Conservation (phyloP, 1,284 basidiomycete species). For the Ganoderma boninense region DNA sequence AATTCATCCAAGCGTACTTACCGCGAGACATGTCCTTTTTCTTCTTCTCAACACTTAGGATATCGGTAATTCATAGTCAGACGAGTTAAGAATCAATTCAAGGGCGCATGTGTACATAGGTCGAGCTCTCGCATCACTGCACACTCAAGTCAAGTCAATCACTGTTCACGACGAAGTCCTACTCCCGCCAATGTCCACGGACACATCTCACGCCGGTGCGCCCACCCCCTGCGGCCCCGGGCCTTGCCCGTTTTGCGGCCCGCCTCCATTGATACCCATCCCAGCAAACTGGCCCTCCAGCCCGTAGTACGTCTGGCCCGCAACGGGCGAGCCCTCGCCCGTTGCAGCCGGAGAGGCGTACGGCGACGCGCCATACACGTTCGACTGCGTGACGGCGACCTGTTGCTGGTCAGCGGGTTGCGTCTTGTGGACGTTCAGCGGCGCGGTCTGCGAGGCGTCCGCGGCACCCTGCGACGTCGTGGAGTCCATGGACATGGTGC, state of each 20-base stretch:
- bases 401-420: constrained; percentile 19
- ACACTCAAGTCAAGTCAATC: neutral
- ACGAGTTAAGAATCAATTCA: neutral
- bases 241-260: constrained; percentile 29
- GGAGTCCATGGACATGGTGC: constrained; percentile 26
- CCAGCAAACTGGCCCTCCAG: constrained; percentile 42
- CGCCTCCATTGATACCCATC: constrained; percentile 41
- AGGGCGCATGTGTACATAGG: neutral
- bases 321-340: constrained; percentile 21
- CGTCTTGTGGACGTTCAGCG: constrained; percentile 29
- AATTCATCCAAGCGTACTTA: too few species aligned
- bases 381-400: constrained; percentile 12
- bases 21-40: too few species aligned
- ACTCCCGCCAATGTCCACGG: neutral
- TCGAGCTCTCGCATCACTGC: neutral
- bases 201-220: constrained; percentile 33
- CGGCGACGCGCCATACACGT: constrained; percentile 38
- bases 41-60: neutral
- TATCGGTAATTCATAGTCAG: neutral
- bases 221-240: constrained; percentile 38
- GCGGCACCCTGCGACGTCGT: constrained; percentile 10
- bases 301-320: constrained; percentile 36
- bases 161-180: neutral
- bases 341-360: constrained; percentile 30
- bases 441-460: constrained; percentile 21